Evolutionary conservation across 208 protist genomes (phyloP), one percentile per base, ranked within the genome.

Genomic region (Angomonas deanei): DNA sequence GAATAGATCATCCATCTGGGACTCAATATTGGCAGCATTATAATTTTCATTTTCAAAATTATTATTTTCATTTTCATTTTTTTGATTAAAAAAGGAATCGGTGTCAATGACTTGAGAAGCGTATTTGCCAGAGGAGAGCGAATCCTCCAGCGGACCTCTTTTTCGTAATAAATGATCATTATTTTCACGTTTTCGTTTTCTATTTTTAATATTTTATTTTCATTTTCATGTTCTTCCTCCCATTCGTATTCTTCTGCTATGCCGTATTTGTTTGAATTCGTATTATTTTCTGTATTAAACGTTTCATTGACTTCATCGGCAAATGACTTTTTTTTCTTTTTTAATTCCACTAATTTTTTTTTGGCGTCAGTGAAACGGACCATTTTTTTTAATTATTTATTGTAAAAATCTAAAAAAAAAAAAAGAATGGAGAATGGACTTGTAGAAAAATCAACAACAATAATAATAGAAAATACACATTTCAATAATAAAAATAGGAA

Each of bases 271-370:
- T 79, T 59, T 6, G 47, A 31, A 30, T 53, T 23, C 21, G 69
- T 13, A 23, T 11, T 68, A 17, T 47, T 50, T 11, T 72, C 64
- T 38, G 17, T 17, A 49, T 74, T 68, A 27, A 93, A 64, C 54
- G 88, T 74, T 34, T 86, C 87, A 65, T 89, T 89, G 34, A 91
- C 70, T 10, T 81, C 61, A 15, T 93, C 83, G 3, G 84, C 74
- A 24, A 86, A 53, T 0, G 82, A 78, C 75, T 77, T 90, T 36
- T 70, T 77, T 67, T 76, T 80, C 46, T 80, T 58, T 49, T 57
- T 75, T 6, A 84, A 61, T 52, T 70, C 52, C n/a, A 84, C 34
- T 1, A 84, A 10, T n/a, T 21, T 57, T 33, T 76, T 53, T 11
- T 57, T 49, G 17, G 67, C 65, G 38, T 23, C 32, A 46, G 11